Conservation (phyloP, 306 rosid genomes). For the Fagus crenata region DNA sequence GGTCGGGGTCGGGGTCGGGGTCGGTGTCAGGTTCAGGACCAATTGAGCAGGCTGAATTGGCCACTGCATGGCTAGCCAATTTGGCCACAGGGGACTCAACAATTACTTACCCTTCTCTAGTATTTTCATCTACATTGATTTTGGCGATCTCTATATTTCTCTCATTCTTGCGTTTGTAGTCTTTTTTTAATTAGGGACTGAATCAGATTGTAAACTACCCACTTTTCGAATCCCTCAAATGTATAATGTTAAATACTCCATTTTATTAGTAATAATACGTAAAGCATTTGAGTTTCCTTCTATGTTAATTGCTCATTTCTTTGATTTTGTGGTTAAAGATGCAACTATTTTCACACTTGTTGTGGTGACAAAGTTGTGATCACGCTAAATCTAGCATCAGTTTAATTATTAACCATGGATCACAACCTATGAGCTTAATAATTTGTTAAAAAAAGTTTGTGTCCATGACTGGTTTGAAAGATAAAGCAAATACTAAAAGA, state of each 20-base stretch:
- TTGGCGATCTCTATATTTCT: constrained; percentile 35
- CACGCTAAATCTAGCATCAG: no score
- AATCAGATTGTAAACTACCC: constrained; percentile 30
- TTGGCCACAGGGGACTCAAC: constrained; percentile 60
- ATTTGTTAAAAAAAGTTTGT: no score
- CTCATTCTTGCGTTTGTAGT: constrained; percentile 29
- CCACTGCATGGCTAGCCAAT: constrained; percentile 59
- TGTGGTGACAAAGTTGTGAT: no score
- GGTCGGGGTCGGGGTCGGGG: not conserved
- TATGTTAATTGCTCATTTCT: constrained; percentile 9
- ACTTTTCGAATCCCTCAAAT: constrained; percentile 9
- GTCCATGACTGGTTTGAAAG: no score
- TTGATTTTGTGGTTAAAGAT: not conserved
- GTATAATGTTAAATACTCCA: constrained; percentile 12
- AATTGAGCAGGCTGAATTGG: constrained; percentile 42
- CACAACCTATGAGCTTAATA: no score
- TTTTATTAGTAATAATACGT: not conserved
- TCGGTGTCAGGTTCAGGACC: constrained; percentile 25
- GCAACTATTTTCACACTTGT: no score
- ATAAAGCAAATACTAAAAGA: no score
- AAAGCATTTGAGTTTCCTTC: constrained; percentile 30
- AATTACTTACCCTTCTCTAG: not conserved
- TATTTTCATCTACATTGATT: constrained; percentile 28
- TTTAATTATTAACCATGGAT: no score
- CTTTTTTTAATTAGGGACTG: not conserved